Percentiles rank a stretch among this genome's conserved stretches.
These are phyloP conservation scores for Neoarthrinium moseri DNA, from an alignment of 2,329 filamentous ascomycete species.

Conservation along the genomic window DNA sequence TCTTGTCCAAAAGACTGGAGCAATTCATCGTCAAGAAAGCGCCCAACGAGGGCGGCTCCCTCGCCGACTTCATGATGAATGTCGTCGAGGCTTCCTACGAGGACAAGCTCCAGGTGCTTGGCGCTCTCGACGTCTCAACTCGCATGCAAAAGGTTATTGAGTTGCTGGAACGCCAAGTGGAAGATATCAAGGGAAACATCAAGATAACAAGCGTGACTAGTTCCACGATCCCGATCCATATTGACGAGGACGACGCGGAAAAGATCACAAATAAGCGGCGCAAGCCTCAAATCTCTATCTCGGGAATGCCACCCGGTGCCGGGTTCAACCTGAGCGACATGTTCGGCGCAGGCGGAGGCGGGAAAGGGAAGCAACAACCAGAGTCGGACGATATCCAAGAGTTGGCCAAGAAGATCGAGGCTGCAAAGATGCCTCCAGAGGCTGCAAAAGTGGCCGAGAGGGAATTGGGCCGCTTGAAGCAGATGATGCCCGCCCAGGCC, in stretches of 20 bases:
- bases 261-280: conserved; percentile 41
- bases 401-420: conserved; percentile 81
- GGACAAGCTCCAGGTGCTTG: conserved; percentile 84
- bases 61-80: conserved; percentile 97
- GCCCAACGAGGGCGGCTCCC: conserved; percentile 73
- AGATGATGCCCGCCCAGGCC: conserved; percentile 95
- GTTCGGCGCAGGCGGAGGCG: conserved; percentile 45
- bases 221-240: conserved; percentile 58
- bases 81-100: conserved; percentile 84
- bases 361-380: conserved; percentile 65
- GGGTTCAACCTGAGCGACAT: conserved; percentile 37
- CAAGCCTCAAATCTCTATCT: conserved; percentile 18
- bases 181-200: conserved; percentile 81
- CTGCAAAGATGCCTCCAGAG: conserved; percentile 77
- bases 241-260: conserved; percentile 55
- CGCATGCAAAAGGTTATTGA: conserved; percentile 81
- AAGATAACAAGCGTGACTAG: conserved; percentile 78
- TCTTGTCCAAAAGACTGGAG: conserved; percentile 84
- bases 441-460: conserved; percentile 88
- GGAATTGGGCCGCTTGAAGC: conserved; percentile 82
- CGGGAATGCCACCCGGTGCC: conserved; percentile 18
- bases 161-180: conserved; percentile 78
- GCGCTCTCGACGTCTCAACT: conserved; percentile 75
- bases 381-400: conserved; percentile 90
- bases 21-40: conserved; percentile 83